Conservation (phyloP, 2,329 filamentous ascomycete species). For the Tolypocladium tropicale region DNA sequence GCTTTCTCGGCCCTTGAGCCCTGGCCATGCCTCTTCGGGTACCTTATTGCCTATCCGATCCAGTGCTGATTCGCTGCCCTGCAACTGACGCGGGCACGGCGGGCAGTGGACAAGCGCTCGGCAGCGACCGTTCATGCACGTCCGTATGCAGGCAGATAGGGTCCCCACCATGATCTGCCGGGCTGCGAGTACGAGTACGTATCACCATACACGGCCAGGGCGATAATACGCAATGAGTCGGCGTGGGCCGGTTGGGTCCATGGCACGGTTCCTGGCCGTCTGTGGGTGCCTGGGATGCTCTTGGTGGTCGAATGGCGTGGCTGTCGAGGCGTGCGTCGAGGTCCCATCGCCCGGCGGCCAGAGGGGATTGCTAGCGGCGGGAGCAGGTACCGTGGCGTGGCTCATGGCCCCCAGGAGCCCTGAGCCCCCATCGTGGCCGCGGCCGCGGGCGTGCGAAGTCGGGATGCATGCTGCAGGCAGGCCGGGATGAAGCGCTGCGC, state of each 20-base stretch:
- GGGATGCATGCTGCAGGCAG: not conserved
- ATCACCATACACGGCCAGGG: not conserved
- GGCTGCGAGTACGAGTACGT: not conserved
- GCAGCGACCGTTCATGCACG: constrained; percentile 1
- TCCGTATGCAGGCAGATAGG: not conserved
- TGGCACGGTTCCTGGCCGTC: not conserved
- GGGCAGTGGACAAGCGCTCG: not conserved
- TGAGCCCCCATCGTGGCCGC: not conserved
- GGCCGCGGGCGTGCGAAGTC: not conserved
- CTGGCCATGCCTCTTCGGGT: not conserved
- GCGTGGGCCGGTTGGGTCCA: not conserved
- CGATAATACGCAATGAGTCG: not conserved
- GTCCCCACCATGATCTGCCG: not conserved
- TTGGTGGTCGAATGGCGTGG: not conserved
- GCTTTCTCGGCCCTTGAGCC: not conserved
- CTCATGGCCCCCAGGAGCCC: not conserved
- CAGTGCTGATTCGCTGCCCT: not conserved
- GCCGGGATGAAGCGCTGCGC: not conserved
- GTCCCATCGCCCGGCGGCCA: too few species aligned
- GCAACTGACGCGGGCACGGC: not conserved
- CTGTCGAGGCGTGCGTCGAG: not conserved
- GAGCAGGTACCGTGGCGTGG: not conserved
- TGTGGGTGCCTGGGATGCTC: not conserved
- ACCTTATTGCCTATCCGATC: not conserved
- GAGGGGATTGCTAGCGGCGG: too few species aligned